phyloP scores from a whole-genome alignment of 2,329 filamentous ascomycete species.

The Epichloe elymi region DNA sequence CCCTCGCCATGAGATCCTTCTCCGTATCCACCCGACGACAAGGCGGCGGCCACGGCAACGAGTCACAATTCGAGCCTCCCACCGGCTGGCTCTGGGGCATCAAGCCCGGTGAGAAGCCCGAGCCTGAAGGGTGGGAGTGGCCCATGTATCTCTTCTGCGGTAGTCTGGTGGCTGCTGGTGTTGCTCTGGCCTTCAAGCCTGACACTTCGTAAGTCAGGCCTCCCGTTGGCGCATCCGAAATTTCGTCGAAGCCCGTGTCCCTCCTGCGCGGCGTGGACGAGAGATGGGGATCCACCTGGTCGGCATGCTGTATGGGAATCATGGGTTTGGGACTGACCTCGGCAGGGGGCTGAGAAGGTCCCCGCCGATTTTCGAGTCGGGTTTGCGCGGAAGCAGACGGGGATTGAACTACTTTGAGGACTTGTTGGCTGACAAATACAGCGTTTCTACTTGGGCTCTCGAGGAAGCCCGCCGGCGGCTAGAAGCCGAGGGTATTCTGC shows the following conservation, averaged over 20 bases:
- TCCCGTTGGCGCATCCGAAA: not conserved
- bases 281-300: no score
- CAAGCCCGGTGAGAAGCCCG: constrained; percentile 87
- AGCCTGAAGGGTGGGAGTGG: constrained; percentile 94
- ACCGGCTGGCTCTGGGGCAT: constrained; percentile 87
- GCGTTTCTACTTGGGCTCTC: constrained; percentile 98
- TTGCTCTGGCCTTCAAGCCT: constrained; percentile 92
- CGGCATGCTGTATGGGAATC: no score
- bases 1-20: constrained; percentile 25
- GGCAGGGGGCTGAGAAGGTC: not conserved
- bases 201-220: constrained; percentile 78
- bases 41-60: constrained; percentile 35
- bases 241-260: not conserved
- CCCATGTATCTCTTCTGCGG: constrained; percentile 76
- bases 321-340: no score
- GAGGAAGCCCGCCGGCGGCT: constrained; percentile 92
- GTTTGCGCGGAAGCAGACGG: not conserved
- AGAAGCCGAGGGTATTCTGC: constrained; percentile 87
- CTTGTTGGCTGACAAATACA: constrained; percentile 22
- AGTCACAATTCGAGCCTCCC: constrained; percentile 77
- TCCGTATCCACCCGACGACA: constrained; percentile 29
- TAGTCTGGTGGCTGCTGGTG: constrained; percentile 55
- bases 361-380: not conserved
- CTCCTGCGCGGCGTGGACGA: not conserved
- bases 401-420: not conserved